phyloP scores from a whole-genome alignment of 345 rosid genomes.

The Cardamine resedifolia region DNA sequence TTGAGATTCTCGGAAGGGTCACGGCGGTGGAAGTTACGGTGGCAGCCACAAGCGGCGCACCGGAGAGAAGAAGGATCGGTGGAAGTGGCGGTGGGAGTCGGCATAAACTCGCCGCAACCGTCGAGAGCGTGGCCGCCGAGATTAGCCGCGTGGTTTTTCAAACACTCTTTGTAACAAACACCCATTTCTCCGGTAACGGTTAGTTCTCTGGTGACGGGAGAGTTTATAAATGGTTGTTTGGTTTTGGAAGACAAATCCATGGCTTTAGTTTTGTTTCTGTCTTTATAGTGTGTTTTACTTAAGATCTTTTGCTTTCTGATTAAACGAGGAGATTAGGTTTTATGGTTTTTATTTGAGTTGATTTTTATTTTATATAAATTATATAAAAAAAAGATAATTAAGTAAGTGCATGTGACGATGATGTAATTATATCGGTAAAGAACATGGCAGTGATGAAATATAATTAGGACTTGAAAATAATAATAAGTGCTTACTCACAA shows the following conservation, averaged over 20 bases:
- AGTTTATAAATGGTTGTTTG: conserved; percentile 8
- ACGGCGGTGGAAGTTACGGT: conserved; percentile 94
- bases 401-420: conserved; percentile 41
- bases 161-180: conserved; percentile 75
- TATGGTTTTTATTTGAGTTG: conserved; percentile 1
- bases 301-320: conserved; percentile 11
- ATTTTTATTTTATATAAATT: background rate
- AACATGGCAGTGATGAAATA: conserved; percentile 41
- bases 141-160: conserved; percentile 74
- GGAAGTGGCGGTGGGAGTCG: conserved; percentile 35
- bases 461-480: conserved; percentile 23
- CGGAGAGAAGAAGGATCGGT: conserved; percentile 54
- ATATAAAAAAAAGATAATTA: background rate
- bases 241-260: conserved; percentile 34
- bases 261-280: conserved; percentile 20
- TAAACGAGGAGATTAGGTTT: conserved; percentile 37
- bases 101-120: conserved; percentile 92
- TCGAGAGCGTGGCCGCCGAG: conserved; percentile 78
- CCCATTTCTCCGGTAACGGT: conserved; percentile 35
- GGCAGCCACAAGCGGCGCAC: conserved; percentile 93
- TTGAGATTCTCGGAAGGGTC: conserved; percentile 32
- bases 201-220: conserved; percentile 21
- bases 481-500: conserved; percentile 27
- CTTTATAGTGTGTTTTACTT: conserved; percentile 35
- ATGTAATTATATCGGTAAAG: conserved; percentile 44